phyloP scores from a whole-genome alignment of 2,329 filamentous ascomycete species.

The Plectosphaerella plurivora region DNA sequence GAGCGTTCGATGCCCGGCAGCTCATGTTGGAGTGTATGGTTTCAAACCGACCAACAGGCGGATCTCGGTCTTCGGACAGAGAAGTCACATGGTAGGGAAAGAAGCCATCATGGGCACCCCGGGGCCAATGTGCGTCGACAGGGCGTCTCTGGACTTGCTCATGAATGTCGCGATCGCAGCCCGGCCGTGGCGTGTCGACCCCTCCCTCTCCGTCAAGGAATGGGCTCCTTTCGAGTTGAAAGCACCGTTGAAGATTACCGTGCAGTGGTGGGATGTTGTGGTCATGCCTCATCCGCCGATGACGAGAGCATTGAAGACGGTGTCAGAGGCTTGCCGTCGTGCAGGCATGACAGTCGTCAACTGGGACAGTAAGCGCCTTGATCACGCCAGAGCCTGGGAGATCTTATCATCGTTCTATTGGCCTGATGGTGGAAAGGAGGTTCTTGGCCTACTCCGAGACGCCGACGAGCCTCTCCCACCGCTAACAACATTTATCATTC shows the following conservation, averaged over 20 bases:
- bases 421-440: no score
- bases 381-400: slow-evolving; percentile 12
- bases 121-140: slow-evolving; percentile 53
- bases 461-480: slow-evolving; percentile 46
- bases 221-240: slow-evolving; percentile 23
- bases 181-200: slow-evolving; percentile 53
- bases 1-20: neutral
- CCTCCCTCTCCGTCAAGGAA: slow-evolving; percentile 57
- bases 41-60: neutral
- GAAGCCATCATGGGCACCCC: slow-evolving; percentile 61
- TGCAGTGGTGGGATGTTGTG: slow-evolving; percentile 61
- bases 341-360: slow-evolving; percentile 49
- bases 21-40: neutral
- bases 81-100: slow-evolving; percentile 57
- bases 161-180: slow-evolving; percentile 43
- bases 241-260: slow-evolving; percentile 47
- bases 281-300: slow-evolving; percentile 65
- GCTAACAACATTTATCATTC: slow-evolving; percentile 43
- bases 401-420: slow-evolving; percentile 28
- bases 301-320: slow-evolving; percentile 47
- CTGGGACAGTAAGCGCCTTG: slow-evolving; percentile 27
- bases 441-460: no score
- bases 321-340: slow-evolving; percentile 30
- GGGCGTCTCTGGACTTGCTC: slow-evolving; percentile 52
- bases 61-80: slow-evolving; percentile 5